A percentile compares a stretch with the other conserved stretches of the same genome.
These are phyloP conservation scores for Colletotrichum sp. DNA, from an alignment of 2,329 filamentous ascomycete species.

Conservation along the genomic window DNA sequence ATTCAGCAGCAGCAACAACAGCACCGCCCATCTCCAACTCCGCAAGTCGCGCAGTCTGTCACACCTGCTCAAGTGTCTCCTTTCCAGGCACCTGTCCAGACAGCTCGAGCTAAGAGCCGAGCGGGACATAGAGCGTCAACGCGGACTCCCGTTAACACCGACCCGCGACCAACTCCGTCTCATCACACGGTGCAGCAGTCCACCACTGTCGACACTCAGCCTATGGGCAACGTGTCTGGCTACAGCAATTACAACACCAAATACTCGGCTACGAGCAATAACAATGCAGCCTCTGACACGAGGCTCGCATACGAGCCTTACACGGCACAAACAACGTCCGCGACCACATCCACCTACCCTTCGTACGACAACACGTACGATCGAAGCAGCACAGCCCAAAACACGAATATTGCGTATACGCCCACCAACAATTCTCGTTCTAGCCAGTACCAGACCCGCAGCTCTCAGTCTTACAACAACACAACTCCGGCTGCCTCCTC, in stretches of 20 bases:
- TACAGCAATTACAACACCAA: constrained; percentile 29
- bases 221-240: constrained; percentile 16
- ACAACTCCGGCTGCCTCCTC: background rate
- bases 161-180: constrained; percentile 23
- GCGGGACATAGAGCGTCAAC: constrained; percentile 38
- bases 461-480: background rate
- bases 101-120: constrained; percentile 34
- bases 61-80: constrained; percentile 34
- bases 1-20: constrained; percentile 29
- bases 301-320: constrained; percentile 20
- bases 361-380: constrained; percentile 32
- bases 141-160: constrained; percentile 29
- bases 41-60: constrained; percentile 24
- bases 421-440: constrained; percentile 25
- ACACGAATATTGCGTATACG: constrained; percentile 10
- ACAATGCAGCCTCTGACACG: background rate
- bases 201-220: constrained; percentile 25
- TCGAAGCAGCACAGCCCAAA: constrained; percentile 25
- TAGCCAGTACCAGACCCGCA: constrained; percentile 3
- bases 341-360: constrained; percentile 21
- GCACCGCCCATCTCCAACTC: constrained; percentile 32
- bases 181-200: constrained; percentile 37
- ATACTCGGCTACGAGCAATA: constrained; percentile 6
- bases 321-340: constrained; percentile 11
- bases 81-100: constrained; percentile 27